Base-by-base conservation (phyloP, 495 filamentous ascomycete genomes). In the Penicillium daleae region DNA sequence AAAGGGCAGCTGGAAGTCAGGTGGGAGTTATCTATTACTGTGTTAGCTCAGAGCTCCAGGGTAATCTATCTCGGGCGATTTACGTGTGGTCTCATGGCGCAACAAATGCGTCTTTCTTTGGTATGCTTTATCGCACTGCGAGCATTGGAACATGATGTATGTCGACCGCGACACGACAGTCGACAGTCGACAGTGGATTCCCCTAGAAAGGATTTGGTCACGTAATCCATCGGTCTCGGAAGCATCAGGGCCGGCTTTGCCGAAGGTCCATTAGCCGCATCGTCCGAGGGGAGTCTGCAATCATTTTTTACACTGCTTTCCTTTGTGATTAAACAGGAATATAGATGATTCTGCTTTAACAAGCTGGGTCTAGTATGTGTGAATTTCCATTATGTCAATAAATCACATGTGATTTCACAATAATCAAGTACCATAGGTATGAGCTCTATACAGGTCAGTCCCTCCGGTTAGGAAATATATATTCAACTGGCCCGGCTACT, bases 71-170 rank as follows among this genome's bases (percentile, higher is more conserved):
- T 26, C 21, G 19, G 27, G 42, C 39, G 24, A 15, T 63, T 65
- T 60, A 77, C 75, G 73, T 29, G 70, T 75, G 33, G 59, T 56
- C 46, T 76, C 67, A 68, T 77, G 75, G 2, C 75, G 75, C 3
- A 64, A 53, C 6, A 77, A 39, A 69, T 77, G 73, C 0, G 66
- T 60, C 59, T 71, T 77, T 51, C 73, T 65, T 24, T 68, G 69
- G 26, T 77, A 77, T 12, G 66, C 46, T 19, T 75, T 77, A 13
- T 70, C 67, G 59, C 75, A 77, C 27, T 69, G 60, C 19, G 69
- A 53, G 57, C 75, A 77, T 39, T 65, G 65, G 48, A 76, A 77
- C 75, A 78, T 76, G 56, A 52, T 51, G 22, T 42, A 10, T 21
- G 24, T 29, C 1, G 17, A 33, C 27, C 17, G 27, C 51, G 8